Percentiles rank a stretch among this genome's conserved stretches.
These are phyloP conservation scores for Eragrostis tef DNA, from an alignment of 202 grass and related monocot species.

Conservation along the genomic window DNA sequence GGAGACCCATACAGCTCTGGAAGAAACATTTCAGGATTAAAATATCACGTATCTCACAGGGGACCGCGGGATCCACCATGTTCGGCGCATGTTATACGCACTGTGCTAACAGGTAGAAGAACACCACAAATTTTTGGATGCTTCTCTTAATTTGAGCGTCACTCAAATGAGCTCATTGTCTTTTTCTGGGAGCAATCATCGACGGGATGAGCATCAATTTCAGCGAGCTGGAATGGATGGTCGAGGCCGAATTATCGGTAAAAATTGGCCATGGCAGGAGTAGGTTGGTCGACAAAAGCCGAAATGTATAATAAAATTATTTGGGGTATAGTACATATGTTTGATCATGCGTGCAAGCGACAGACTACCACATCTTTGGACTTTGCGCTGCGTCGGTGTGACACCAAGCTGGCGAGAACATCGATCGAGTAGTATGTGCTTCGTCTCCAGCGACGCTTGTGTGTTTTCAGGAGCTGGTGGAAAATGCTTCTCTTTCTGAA, in stretches of 20 bases:
- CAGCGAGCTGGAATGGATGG: not conserved
- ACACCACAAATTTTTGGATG: not conserved
- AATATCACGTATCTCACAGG: not conserved
- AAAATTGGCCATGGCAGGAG: not conserved
- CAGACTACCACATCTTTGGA: not conserved
- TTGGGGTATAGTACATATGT: not conserved
- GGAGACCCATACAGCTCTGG: not conserved
- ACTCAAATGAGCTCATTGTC: not conserved
- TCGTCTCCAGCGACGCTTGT: not conserved
- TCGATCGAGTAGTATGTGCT: not conserved
- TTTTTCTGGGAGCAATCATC: not conserved
- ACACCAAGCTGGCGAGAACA: not conserved
- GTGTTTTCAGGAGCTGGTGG: not conserved
- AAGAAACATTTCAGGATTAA: not conserved
- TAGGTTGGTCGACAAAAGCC: not conserved
- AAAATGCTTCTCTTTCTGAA: not conserved
- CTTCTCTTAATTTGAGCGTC: not conserved
- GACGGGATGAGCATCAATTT: not conserved
- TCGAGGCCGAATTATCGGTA: not conserved
- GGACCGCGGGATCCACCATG: not conserved
- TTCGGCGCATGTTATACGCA: not conserved
- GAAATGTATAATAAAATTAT: not conserved
- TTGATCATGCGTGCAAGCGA: not conserved
- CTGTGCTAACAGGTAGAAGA: not conserved
- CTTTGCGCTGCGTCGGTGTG: not conserved